These are phyloP conservation scores for Coniferiporia weirii DNA, from an alignment of 1,284 basidiomycete species.

Conservation along the genomic window DNA sequence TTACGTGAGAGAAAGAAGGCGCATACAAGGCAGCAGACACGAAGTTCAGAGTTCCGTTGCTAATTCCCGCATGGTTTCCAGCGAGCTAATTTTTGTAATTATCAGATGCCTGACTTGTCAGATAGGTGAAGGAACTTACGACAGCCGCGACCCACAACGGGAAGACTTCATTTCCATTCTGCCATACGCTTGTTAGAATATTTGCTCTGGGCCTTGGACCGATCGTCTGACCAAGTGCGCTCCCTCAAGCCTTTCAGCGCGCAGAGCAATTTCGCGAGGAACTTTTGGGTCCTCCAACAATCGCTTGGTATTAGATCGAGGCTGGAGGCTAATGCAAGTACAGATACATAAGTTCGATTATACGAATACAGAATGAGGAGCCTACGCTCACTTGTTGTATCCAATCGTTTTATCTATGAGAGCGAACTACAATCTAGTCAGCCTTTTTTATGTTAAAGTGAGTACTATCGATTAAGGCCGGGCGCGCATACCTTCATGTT, in stretches of 20 bases:
- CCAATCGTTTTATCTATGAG: constrained; percentile 20
- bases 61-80: constrained; percentile 21
- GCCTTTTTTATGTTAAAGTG: neutral
- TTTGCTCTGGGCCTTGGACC: neutral
- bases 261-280: constrained; percentile 14
- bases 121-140: constrained; percentile 12
- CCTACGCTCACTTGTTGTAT: constrained; percentile 19
- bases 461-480: neutral
- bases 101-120: neutral
- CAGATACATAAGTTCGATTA: neutral
- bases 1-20: neutral
- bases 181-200: neutral
- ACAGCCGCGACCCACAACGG: constrained; percentile 23
- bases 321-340: constrained; percentile 13
- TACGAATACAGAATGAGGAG: neutral
- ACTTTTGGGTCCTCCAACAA: constrained; percentile 14
- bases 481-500: constrained; percentile 17
- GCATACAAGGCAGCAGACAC: constrained; percentile 19
- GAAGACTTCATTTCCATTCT: constrained; percentile 24
- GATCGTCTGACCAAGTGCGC: constrained; percentile 19
- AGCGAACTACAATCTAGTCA: constrained; percentile 7
- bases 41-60: constrained; percentile 19
- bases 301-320: constrained; percentile 17
- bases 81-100: constrained; percentile 15
- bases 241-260: constrained; percentile 18